Evolutionary conservation across 257 asterid genomes (phyloP), one percentile per base, ranked within the genome.

Genomic region (Lycium ferocissimum): DNA sequence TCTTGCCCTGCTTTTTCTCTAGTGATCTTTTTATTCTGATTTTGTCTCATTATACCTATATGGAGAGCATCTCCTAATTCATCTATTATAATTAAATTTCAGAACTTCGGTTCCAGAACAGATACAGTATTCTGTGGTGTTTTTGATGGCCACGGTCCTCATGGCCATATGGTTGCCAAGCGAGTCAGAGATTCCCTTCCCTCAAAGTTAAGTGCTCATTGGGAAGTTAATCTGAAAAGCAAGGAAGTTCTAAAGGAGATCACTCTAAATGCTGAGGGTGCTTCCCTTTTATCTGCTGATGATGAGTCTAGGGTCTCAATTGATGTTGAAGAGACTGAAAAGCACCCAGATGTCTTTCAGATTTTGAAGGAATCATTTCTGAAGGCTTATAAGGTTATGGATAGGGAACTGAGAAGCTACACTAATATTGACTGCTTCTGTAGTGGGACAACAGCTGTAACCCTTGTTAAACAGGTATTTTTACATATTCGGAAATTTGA

Each of bases 391-490:
- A 93, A 89, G 91, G 91, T 92, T 88, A 93, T 93, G 99, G 99
- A 95, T 80, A 91, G 94, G 86, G 99, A 95, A 87, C 87, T 95
- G 88, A 95, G 91, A 89, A 87, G 89, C 92, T 79, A 88, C 58
- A 80, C 94, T 51, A 92, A 89, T 86, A 91, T 94, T 66, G 97
- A 95, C 89, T 92, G 97, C 90, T 95, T 90, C 91, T 94, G 99
- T 91, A 95, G 99, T 75, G 99, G 99, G 88, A 94, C 99, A 71
- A 94, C 99, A 7, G 97, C 97, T 43, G 98, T 95, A 70, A 92
- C 99, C n/a, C 84, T 95, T 75, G 94, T 95, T 86, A 95, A 94
- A 91, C 97, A 94, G 97, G 99, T 94, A 83, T 3, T 10, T 40
- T 22, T 33, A 45, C 17, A 40, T 26, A 40, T 54, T 8, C 6